Conservation (phyloP, 768 basidiomycete species). For the Russula griseocarnosa region DNA sequence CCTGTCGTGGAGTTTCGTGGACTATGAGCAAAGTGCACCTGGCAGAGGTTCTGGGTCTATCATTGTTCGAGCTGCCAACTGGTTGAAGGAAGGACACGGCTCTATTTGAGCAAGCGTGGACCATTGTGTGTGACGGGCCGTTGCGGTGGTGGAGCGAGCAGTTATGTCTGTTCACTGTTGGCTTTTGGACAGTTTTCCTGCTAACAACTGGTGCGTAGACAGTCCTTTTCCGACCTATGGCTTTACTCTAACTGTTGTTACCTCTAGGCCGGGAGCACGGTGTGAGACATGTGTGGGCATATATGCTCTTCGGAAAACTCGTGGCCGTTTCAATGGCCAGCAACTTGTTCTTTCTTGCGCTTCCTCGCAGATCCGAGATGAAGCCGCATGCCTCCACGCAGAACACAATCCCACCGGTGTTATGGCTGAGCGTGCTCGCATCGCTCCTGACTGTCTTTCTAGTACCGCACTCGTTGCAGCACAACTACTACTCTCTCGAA, state of each 20-base stretch:
- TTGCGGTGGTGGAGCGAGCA: slow-evolving; percentile 72
- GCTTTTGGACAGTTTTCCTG: slow-evolving; percentile 53
- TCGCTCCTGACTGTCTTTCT: slow-evolving; percentile 45
- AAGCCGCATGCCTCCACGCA: neutral
- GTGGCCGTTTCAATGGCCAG: slow-evolving; percentile 67
- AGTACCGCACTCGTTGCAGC: slow-evolving; percentile 42
- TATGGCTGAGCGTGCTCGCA: slow-evolving; percentile 45
- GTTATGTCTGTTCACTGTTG: slow-evolving; percentile 55
- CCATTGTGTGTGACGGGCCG: slow-evolving; percentile 37
- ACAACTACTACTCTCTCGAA: slow-evolving; percentile 43
- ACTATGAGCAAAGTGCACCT: slow-evolving; percentile 38
- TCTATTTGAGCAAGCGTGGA: slow-evolving; percentile 60
- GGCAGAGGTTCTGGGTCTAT: slow-evolving; percentile 13
- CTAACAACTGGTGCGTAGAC: slow-evolving; percentile 45
- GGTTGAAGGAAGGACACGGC: slow-evolving; percentile 53
- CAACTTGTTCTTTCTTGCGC: slow-evolving; percentile 56
- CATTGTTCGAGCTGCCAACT: slow-evolving; percentile 42
- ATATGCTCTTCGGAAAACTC: slow-evolving; percentile 60
- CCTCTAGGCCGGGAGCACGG: slow-evolving; percentile 37
- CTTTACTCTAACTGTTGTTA: neutral
- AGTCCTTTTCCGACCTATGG: neutral
- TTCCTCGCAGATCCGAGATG: slow-evolving; percentile 27
- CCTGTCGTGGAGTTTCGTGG: slow-evolving; percentile 55
- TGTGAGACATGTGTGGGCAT: slow-evolving; percentile 56
- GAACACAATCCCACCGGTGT: slow-evolving; percentile 28